Base-by-base conservation (phyloP, 345 rosid genomes). In the Tarenaya hassleriana region DNA sequence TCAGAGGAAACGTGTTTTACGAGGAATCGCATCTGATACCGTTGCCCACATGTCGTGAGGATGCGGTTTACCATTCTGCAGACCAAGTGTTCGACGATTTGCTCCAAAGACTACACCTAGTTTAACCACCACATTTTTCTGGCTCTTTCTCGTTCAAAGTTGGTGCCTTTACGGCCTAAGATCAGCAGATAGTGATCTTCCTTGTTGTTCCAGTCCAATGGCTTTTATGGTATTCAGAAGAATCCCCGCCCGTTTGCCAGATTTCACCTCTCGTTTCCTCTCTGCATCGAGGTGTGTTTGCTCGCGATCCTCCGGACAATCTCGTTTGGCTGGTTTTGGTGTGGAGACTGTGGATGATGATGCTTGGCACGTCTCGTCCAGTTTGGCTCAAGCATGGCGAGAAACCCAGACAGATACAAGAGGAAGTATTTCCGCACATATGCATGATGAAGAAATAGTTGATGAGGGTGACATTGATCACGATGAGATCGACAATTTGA, bases 401-500 rank as follows among this genome's bases (percentile, higher is more conserved):
- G 65, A 70, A 14, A 12, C 47, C 29, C 67, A 64, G 17, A 35
- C 41, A 41, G 67, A 66, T 5, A 32, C 7, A 58, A 47, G 20
- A 0, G 58, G 46, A 19, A 20, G 5, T 7, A 27, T 64, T 8
- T 15, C 41, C 43, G 42, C 16, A 1, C 48, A 64, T 14, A 48
- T 56, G 7, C 72, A 45, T 27, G 61, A 34, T 45, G 61, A 52
- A 58, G 67, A 40, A 56, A 11, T 56, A 11, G 10, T 47, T 17
- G 38, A 13, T 20, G 61, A 67, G 29, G 68, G 44, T 50, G 81
- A 65, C 47, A 61, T 24, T 33, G 84, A 83, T 64, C 75, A 79
- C 14, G 91, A 83, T 32, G 88, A 76, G 48, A 73, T 90, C 35
- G 95, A 82, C 69, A 77, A 75, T 52, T 79, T 87, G 95, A 85